Base-by-base conservation (phyloP, 2,329 filamentous ascomycete genomes). In the Aspergillus latus region DNA sequence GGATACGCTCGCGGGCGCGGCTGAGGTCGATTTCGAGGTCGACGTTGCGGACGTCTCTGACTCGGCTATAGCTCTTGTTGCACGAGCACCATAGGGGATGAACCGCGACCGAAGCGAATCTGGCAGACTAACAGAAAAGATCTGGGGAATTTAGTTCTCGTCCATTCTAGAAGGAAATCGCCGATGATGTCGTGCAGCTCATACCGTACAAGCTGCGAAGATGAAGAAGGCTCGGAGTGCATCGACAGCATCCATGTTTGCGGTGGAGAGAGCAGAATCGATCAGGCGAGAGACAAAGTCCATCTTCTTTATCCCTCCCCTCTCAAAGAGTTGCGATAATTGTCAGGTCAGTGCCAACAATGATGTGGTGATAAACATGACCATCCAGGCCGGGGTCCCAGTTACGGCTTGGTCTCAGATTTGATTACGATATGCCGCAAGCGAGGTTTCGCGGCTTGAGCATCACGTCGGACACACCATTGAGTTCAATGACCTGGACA, bases 61-160 rank as follows among this genome's bases (percentile, higher is more conserved):
- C 53, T 56, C 57, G 54, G 54, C 60, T 58, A 56, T 52, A 55
- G 54, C 60, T 59, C 54, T 58, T 45, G 64, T 70, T n/a, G 80
- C 74, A 66, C 84, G 81, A 52, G 84, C 78, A 52, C 85, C 85
- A 68, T 88, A 88, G 47, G 78, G 73, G 49, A 87, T 75, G 68
- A 87, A 86, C 52, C 84, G 83, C 56, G 66, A 63, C 61, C 77
- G 77, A 48, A 87, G 72, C 43, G 77, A 68, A 56, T 82, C 79
- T 42, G 82, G 70, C 59, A 76, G 70, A 67, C 78, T 79, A 58
- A 83, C 73, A 48, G 79, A 68, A 52, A 86, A 67, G 34, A 84
- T 74, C 70, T 78, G 65, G 55, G 49, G 54, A 29, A 49, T 57
- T 61, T 61, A 56, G 64, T 54, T 52, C 54, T 48, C 59, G 60